Percentiles rank a stretch among this genome's conserved stretches.
phyloP scores from a whole-genome alignment of 768 basidiomycete genomes.

The Lactarius tabidus region DNA sequence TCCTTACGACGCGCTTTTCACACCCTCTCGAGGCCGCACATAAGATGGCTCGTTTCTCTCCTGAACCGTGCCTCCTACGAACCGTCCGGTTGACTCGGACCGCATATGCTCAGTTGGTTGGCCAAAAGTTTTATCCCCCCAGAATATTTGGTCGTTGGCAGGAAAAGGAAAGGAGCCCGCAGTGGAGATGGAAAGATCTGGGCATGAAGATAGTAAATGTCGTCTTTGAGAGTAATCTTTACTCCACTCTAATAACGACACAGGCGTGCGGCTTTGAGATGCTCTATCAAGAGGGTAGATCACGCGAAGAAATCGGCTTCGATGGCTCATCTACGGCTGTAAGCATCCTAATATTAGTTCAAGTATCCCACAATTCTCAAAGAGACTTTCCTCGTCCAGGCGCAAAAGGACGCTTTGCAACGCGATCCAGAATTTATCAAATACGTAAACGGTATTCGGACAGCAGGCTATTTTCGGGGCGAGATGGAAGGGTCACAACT shows the following conservation, averaged over 20 bases:
- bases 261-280: slow-evolving; percentile 97
- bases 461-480: slow-evolving; percentile 70
- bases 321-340: slow-evolving; percentile 49
- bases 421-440: slow-evolving; percentile 62
- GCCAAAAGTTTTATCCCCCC: slow-evolving; percentile 90
- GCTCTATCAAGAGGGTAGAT: slow-evolving; percentile 82
- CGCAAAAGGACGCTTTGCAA: slow-evolving; percentile 61
- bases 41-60: slow-evolving; percentile 87
- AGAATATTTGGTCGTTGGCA: slow-evolving; percentile 78
- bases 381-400: slow-evolving; percentile 45
- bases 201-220: slow-evolving; percentile 86
- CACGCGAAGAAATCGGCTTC: slow-evolving; percentile 41
- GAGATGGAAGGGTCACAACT: slow-evolving; percentile 72
- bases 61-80: slow-evolving; percentile 55
- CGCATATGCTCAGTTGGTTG: slow-evolving; percentile 88
- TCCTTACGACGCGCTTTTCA: neutral
- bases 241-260: neutral
- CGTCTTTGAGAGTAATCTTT: neutral
- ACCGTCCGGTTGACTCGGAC: slow-evolving; percentile 80
- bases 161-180: slow-evolving; percentile 56
- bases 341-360: slow-evolving; percentile 27
- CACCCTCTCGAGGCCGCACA: slow-evolving; percentile 60
- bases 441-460: slow-evolving; percentile 64
- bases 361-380: neutral
- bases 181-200: slow-evolving; percentile 76